Conservation (phyloP, 2,329 filamentous ascomycete species). For the Colletotrichum viniferum region DNA sequence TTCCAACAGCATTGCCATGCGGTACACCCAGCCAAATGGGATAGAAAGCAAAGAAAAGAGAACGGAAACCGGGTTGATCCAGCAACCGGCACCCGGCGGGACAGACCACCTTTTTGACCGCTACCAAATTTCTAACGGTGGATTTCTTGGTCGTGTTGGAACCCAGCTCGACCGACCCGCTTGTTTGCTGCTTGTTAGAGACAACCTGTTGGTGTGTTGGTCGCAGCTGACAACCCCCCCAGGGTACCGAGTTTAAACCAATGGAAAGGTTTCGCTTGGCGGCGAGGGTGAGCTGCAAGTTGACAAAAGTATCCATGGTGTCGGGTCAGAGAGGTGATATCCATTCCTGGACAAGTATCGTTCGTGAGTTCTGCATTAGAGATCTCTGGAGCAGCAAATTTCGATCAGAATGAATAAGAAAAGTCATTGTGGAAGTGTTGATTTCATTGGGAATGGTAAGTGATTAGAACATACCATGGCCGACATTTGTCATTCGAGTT, state of each 20-base stretch:
- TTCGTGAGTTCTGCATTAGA: accelerated
- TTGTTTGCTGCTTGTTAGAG: neutral
- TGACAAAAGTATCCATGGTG: neutral
- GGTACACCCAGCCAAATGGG: neutral
- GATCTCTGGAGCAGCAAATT: neutral
- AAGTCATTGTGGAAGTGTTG: accelerated
- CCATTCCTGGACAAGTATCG: neutral
- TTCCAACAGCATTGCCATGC: neutral
- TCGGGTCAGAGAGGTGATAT: neutral
- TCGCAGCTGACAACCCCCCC: neutral
- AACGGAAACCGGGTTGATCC: neutral
- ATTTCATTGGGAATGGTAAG: accelerated
- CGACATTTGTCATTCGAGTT: neutral
- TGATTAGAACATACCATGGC: neutral
- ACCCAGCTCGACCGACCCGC: neutral
- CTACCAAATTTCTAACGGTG: neutral
- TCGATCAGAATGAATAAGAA: accelerated
- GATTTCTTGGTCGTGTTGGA: neutral
- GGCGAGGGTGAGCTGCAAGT: neutral
- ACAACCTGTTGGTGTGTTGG: neutral
- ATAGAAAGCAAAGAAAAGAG: neutral
- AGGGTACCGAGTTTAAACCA: neutral
- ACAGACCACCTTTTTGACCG: neutral
- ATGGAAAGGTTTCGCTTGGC: neutral
- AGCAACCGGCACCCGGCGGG: neutral